Percentiles rank a stretch among this genome's conserved stretches.
These are phyloP conservation scores for Tricharina praecox DNA, from an alignment of 495 filamentous ascomycete genomes.

Conservation along the genomic window DNA sequence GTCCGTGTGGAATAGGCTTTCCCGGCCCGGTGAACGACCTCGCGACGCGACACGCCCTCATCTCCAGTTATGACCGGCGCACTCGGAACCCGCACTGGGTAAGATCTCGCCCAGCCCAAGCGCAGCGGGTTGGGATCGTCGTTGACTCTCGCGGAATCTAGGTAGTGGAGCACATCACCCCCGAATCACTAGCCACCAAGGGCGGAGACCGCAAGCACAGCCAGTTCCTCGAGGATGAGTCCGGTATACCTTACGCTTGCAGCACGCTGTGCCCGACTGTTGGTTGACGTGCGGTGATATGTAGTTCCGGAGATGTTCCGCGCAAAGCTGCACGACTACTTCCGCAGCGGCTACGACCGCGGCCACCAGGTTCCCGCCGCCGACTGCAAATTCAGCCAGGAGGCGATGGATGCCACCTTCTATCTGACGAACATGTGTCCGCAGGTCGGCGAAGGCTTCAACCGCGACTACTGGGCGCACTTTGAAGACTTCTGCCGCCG, in stretches of 20 bases:
- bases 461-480: constrained; percentile 93
- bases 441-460: constrained; percentile 94
- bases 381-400: constrained; percentile 87
- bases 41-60: constrained; percentile 50
- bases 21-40: constrained; percentile 79
- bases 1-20: constrained; percentile 40
- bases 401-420: constrained; percentile 89
- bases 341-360: constrained; percentile 86
- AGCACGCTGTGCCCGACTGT: too few relatives aligned
- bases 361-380: constrained; percentile 95
- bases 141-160: too few relatives aligned
- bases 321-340: constrained; percentile 80
- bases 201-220: constrained; percentile 73
- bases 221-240: constrained; percentile 59
- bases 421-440: constrained; percentile 90
- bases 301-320: constrained; percentile 71
- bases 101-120: background rate
- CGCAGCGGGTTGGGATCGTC: too few relatives aligned
- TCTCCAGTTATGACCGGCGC: constrained; percentile 80
- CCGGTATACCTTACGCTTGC: too few relatives aligned
- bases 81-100: constrained; percentile 84
- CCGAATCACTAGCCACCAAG: constrained; percentile 55
- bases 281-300: too few relatives aligned
- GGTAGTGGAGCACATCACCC: constrained; percentile 96
- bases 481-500: constrained; percentile 92